Conservation (phyloP, 345 rosid species). For the Odontarrhena argentea region DNA sequence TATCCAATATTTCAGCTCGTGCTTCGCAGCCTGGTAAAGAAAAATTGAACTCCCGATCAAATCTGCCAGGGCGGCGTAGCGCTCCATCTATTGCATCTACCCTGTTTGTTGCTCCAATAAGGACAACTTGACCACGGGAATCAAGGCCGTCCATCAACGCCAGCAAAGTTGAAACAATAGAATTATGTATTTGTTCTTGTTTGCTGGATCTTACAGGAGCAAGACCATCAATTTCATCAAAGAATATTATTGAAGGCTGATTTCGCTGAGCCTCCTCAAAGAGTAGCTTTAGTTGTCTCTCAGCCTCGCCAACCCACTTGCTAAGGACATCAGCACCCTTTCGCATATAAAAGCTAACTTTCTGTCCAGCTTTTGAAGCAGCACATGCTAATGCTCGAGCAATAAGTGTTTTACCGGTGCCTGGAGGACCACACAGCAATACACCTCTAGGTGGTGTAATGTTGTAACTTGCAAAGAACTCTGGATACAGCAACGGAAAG, state of each 20-base stretch:
- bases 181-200: slow-evolving; percentile 99
- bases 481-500: slow-evolving; percentile 97
- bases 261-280: slow-evolving; percentile 99
- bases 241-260: slow-evolving; percentile 97
- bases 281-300: slow-evolving; percentile 93
- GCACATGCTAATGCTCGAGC: slow-evolving; percentile 99
- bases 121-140: slow-evolving; percentile 99
- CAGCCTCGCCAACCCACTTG: slow-evolving; percentile 99
- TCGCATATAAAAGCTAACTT: slow-evolving; percentile 99
- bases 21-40: slow-evolving; percentile 99
- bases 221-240: slow-evolving; percentile 99
- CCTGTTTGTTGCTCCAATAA: slow-evolving; percentile 99
- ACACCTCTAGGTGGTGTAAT: slow-evolving; percentile 99
- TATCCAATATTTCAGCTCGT: slow-evolving; percentile 92
- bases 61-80: slow-evolving; percentile 97
- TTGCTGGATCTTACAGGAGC: slow-evolving; percentile 99
- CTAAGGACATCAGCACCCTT: slow-evolving; percentile 99
- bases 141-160: slow-evolving; percentile 99
- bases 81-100: slow-evolving; percentile 99
- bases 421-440: slow-evolving; percentile 98
- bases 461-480: slow-evolving; percentile 93
- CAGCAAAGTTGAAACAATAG: slow-evolving; percentile 96
- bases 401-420: slow-evolving; percentile 98
- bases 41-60: slow-evolving; percentile 96
- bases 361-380: slow-evolving; percentile 99